Evolutionary conservation across 2,329 filamentous ascomycete genomes (phyloP), one percentile per base, ranked within the genome.

Genomic region (Dryadomyces quercivorus): DNA sequence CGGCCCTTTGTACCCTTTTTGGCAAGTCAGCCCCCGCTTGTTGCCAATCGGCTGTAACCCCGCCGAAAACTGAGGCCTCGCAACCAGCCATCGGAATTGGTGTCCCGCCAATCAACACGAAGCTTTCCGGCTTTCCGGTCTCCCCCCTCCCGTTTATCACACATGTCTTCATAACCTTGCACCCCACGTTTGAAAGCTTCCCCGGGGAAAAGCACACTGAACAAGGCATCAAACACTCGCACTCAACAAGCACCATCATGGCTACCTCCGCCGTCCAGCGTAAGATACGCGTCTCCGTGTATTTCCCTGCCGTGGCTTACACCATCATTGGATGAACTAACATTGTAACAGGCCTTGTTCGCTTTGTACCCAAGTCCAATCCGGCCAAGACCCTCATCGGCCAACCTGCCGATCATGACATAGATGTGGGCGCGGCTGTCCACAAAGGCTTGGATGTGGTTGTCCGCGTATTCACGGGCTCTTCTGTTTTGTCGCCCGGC

Each of bases 401-500:
- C 38, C 73, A 83, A 61, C 80, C 80, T 2, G 66, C 72, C 38
- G 73, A 79, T 57, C 64, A 69, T 21, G 64, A 71, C 10, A 58
- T 81, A 36, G 80, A 84, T 61, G 75, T 85, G 47, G 81, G 80
- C 47, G 63, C 73, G 26, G 80, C 80, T 16, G 64, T 82, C 31
- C 73, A 74, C 58, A 72, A 77, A 48, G 77, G 77, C 40, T 68
- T 78, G 57, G 75, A 82, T 44, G 78, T 84, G 40, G 61, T 71
- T 31, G 78, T 80, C 48, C 70, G 71, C 44, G 70, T 81, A 7
- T 83, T 78, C 67, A 78, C 75, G 22, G 81, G 81, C 18, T 69
- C 67, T 1, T 84, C 81, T 2, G 76, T 81, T 1, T 65, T 84
- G 48, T 68, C 66, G 22, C 74, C 79, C 0, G 81, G 81, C 2